Conservation (phyloP, 148 eudicot genomes). For the Suaeda aralocaspica region DNA sequence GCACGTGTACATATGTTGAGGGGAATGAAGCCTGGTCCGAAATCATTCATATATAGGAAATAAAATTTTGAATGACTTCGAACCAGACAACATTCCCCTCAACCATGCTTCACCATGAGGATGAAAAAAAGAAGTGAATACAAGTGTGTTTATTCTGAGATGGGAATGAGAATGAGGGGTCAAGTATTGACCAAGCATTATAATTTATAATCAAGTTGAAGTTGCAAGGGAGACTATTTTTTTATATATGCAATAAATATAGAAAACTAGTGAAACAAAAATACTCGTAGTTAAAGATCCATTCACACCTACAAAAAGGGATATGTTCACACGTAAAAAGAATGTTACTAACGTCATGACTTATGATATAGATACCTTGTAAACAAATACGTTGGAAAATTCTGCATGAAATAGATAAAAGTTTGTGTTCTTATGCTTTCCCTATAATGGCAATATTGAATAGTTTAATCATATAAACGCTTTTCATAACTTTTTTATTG, state of each 20-base stretch:
- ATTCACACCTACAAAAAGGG: not conserved
- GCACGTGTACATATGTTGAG: slow-evolving; percentile 31
- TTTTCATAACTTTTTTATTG: no score
- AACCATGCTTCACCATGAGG: slow-evolving; percentile 33
- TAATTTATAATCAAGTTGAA: not conserved
- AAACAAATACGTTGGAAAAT: no score
- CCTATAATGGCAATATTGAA: no score
- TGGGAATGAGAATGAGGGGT: slow-evolving; percentile 1
- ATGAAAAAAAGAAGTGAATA: not conserved
- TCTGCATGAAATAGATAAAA: no score
- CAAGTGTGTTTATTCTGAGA: not conserved
- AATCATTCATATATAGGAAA: slow-evolving; percentile 31
- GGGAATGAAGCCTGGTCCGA: slow-evolving; percentile 93
- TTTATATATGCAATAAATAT: not conserved
- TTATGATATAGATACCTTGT: no score
- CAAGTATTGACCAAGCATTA: slow-evolving; percentile 14
- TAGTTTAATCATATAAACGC: no score
- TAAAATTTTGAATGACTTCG: slow-evolving; percentile 37
- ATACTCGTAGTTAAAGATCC: no score
- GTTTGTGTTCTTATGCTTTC: no score
- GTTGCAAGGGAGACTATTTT: not conserved
- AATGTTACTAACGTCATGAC: no score
- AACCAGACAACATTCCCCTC: slow-evolving; percentile 73
- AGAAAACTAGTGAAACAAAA: not conserved
- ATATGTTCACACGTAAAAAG: no score